Base-by-base conservation (phyloP, 2,329 filamentous ascomycete species). In the Colletotrichum karsti region DNA sequence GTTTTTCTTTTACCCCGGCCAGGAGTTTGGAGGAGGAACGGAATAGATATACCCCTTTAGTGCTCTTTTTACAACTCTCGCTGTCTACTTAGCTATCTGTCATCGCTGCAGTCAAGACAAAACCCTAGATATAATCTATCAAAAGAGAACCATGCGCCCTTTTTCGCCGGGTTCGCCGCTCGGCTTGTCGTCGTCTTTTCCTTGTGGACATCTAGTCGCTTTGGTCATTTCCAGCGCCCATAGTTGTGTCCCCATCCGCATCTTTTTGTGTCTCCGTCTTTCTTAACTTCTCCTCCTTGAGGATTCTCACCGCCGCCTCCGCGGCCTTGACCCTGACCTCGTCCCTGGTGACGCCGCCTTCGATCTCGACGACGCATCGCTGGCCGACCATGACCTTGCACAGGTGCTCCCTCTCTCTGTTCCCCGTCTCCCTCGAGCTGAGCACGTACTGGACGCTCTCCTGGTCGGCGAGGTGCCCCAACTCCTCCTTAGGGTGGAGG, bases 401-500 rank as follows among this genome's bases (percentile, higher is more conserved):
- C 9, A 69, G 51, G 54, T 80, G 83, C 63, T 72, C 70, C 24
- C 63, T 75, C 5, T 75, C 75, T 1, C 69, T 72, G 2, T 70
- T 71, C 0, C 70, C 60, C 1, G 53, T 62, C 12, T 73, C 70
- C 4, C 67, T 54, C 3, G 73, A 69, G 15, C 79, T 77, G 20
- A 82, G 72, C 7, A 77, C 74, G 75, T 94, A 94, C 35, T 80
- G 76, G 0, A 93, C 85, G 28, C 75, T 84, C 62, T 85, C 78
- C 2, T 62, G 77, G 4, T 81, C 84, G 0, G 89, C 89, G 33
- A 92, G 72, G 48, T 84, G 79, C 0, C 91, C 90, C 8, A 97
- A 78, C 65, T 89, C 84, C 75, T 93, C 90, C 77, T 93, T 95
- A 1, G 89, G 89, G 67, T 91, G 88, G 69, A 82, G 74, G 7